These are phyloP conservation scores for Colletotrichum destructivum DNA, from an alignment of 2,329 filamentous ascomycete species.

Conservation along the genomic window DNA sequence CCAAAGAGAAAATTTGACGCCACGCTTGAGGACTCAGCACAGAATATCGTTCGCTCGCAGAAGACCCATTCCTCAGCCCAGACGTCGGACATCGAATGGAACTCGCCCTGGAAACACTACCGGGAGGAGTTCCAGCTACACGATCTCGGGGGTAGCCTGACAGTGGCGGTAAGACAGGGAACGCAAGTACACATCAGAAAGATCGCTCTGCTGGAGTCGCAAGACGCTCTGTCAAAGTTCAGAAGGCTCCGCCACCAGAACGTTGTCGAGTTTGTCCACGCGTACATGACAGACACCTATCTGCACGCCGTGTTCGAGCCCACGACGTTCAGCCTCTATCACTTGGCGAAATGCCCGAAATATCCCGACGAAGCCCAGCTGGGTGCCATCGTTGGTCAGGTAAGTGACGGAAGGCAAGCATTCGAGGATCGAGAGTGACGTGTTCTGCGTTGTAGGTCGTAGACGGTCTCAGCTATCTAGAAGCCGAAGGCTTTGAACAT, in stretches of 20 bases:
- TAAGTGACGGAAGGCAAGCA: neutral
- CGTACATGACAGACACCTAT: neutral
- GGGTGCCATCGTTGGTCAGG: neutral
- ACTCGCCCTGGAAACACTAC: neutral
- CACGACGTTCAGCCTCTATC: neutral
- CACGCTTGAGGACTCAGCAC: neutral
- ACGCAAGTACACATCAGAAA: slow-evolving; percentile 1
- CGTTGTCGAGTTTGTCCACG: slow-evolving; percentile 8
- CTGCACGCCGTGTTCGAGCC: neutral
- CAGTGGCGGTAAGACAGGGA: neutral
- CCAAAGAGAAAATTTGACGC: neutral
- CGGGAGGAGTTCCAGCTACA: slow-evolving; percentile 4
- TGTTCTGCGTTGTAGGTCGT: neutral
- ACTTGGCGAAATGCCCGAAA: neutral
- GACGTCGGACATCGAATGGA: neutral
- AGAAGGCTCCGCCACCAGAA: slow-evolving; percentile 1
- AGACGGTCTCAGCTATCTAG: slow-evolving; percentile 16
- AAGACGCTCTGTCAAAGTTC: slow-evolving; percentile 3
- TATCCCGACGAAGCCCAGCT: neutral
- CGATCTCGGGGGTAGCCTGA: slow-evolving; percentile 6
- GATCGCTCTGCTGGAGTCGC: neutral
- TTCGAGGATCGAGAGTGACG: neutral
- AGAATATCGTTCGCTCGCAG: neutral
- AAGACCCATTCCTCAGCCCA: neutral
- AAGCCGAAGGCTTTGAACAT: slow-evolving; percentile 11